Conservation (phyloP, 345 rosid species). For the Boechera retrofracta region DNA sequence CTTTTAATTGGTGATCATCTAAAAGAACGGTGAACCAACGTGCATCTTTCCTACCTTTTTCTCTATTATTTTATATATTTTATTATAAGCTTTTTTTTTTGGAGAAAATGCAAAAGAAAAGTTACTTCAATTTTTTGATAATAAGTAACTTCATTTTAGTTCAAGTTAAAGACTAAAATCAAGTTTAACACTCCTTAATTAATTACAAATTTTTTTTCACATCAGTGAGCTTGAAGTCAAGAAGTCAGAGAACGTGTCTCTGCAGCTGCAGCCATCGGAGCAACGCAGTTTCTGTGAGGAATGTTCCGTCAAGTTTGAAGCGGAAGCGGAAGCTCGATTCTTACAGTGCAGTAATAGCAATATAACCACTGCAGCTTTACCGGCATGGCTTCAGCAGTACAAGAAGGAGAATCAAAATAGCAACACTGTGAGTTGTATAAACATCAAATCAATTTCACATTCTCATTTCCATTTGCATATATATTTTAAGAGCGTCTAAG, state of each 20-base stretch:
- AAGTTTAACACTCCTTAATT: background rate
- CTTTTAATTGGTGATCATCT: slow-evolving; percentile 46
- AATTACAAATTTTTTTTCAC: background rate
- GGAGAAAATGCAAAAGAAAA: slow-evolving; percentile 9
- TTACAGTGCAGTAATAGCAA: slow-evolving; percentile 36
- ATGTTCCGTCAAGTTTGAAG: slow-evolving; percentile 55
- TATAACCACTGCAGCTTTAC: slow-evolving; percentile 56
- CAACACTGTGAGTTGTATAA: slow-evolving; percentile 36
- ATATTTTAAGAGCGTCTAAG: background rate
- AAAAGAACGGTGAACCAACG: slow-evolving; percentile 45
- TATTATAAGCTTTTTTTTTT: slow-evolving; percentile 4
- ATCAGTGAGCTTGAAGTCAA: slow-evolving; percentile 45
- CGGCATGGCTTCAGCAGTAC: slow-evolving; percentile 83
- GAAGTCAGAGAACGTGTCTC: slow-evolving; percentile 51
- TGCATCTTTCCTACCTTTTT: slow-evolving; percentile 40
- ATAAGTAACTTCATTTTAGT: background rate
- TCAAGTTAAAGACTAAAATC: slow-evolving; percentile 8
- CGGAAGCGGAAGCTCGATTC: slow-evolving; percentile 52
- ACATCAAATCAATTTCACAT: background rate
- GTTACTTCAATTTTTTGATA: background rate
- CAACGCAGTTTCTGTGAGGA: slow-evolving; percentile 58
- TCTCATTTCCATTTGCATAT: slow-evolving; percentile 5
- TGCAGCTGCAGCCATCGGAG: slow-evolving; percentile 44
- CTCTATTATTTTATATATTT: background rate
- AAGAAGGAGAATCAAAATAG: slow-evolving; percentile 61